phyloP scores from a whole-genome alignment of 177 flowering plant species.

The Telopea speciosissima region DNA sequence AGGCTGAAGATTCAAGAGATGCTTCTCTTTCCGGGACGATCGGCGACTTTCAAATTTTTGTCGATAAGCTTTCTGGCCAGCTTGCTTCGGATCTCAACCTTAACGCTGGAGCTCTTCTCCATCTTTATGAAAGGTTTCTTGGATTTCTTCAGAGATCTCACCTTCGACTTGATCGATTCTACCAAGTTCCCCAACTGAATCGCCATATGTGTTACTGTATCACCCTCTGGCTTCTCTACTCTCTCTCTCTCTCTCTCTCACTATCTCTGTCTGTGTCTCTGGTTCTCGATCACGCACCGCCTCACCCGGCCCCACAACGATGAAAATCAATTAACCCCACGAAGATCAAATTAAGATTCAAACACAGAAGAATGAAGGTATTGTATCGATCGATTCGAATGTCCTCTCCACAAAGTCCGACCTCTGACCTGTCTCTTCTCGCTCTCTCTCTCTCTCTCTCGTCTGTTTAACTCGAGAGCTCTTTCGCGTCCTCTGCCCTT shows the following conservation, averaged over 20 bases:
- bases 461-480: too few species aligned
- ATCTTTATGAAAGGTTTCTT: constrained; percentile 78
- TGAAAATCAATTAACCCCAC: too few species aligned
- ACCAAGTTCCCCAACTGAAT: constrained; percentile 61
- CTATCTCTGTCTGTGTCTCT: too few species aligned
- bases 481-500: too few species aligned
- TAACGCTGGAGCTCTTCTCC: constrained; percentile 89
- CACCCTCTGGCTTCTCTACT: not conserved
- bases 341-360: too few species aligned
- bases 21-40: constrained; percentile 54
- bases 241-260: not conserved
- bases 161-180: constrained; percentile 75
- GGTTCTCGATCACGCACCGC: too few species aligned
- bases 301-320: too few species aligned
- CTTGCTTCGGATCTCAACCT: constrained; percentile 77
- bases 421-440: too few species aligned
- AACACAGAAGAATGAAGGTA: too few species aligned
- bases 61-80: constrained; percentile 70
- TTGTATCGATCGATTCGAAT: too few species aligned
- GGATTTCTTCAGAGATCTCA: constrained; percentile 54
- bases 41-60: constrained; percentile 66
- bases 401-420: too few species aligned
- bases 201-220: constrained; percentile 34
- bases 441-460: too few species aligned
- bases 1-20: constrained; percentile 22